Percentiles rank a stretch among this genome's conserved stretches.
Conservation (phyloP, 768 basidiomycete genomes). For the Termitomyces sp. region DNA sequence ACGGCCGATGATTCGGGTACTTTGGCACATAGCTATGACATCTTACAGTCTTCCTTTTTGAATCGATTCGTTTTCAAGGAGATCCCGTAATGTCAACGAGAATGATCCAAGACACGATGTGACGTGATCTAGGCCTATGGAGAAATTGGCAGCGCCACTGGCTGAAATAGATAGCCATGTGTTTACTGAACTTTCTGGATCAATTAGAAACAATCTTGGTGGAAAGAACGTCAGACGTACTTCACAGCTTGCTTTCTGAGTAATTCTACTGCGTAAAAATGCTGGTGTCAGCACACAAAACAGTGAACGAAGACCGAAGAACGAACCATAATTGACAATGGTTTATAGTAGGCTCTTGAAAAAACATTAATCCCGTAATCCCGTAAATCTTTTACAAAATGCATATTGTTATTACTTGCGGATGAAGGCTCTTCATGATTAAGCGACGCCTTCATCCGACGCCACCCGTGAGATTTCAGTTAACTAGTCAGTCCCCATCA, state of each 20-base stretch:
- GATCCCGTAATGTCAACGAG: background rate
- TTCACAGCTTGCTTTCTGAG: background rate
- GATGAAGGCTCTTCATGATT: background rate
- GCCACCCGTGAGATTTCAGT: background rate
- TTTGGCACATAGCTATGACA: background rate
- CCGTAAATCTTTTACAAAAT: background rate
- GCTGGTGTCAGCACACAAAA: no score
- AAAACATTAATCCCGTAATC: background rate
- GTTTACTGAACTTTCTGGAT: no score
- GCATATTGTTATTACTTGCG: background rate
- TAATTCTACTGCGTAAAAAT: background rate
- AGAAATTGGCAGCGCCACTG: slow-evolving; percentile 5
- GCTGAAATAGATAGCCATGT: background rate
- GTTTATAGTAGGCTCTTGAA: background rate
- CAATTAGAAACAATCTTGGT: background rate
- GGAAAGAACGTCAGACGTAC: background rate
- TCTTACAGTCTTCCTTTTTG: background rate
- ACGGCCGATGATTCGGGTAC: background rate
- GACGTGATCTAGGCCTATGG: background rate
- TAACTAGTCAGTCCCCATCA: background rate
- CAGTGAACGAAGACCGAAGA: no score
- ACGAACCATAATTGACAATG: background rate
- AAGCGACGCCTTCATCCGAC: background rate
- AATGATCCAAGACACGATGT: background rate
- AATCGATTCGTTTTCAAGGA: background rate